phyloP scores from a whole-genome alignment of 345 rosid species.

The Arabis hirsuta region DNA sequence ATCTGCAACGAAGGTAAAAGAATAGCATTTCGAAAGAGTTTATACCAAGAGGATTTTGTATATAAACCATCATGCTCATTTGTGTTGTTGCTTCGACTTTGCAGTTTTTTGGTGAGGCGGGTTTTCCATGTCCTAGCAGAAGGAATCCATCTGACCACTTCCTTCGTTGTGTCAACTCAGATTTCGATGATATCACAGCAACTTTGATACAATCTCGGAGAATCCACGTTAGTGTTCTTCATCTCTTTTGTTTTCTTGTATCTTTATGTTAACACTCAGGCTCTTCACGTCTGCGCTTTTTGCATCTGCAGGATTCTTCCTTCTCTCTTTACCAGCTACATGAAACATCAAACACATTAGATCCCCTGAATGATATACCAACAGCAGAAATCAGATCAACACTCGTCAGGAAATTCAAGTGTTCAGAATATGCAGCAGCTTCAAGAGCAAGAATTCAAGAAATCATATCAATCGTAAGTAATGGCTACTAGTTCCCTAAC shows the following conservation, averaged over 20 bases:
- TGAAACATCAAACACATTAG: constrained; percentile 61
- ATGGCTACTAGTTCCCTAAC: not conserved
- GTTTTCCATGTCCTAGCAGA: constrained; percentile 74
- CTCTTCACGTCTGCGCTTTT: not conserved
- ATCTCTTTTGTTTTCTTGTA: constrained; percentile 15
- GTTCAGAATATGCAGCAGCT: constrained; percentile 59
- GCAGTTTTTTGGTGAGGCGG: constrained; percentile 77
- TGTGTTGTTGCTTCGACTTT: constrained; percentile 27
- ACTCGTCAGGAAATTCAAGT: constrained; percentile 66
- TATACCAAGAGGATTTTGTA: not conserved
- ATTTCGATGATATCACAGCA: constrained; percentile 58
- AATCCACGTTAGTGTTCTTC: constrained; percentile 41
- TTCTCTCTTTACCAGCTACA: constrained; percentile 33
- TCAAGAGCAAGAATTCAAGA: constrained; percentile 60
- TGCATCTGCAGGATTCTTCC: constrained; percentile 36
- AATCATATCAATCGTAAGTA: constrained; percentile 63
- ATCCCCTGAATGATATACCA: constrained; percentile 64
- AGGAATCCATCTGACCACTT: constrained; percentile 78
- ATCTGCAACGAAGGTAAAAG: constrained; percentile 48
- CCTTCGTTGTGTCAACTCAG: constrained; percentile 69
- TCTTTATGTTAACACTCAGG: not conserved
- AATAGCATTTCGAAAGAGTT: not conserved
- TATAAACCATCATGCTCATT: constrained; percentile 8
- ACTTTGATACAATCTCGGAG: constrained; percentile 47
- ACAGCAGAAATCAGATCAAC: constrained; percentile 68